Conservation (phyloP, 139 green algal genomes). For the Chlorella vulgaris region DNA sequence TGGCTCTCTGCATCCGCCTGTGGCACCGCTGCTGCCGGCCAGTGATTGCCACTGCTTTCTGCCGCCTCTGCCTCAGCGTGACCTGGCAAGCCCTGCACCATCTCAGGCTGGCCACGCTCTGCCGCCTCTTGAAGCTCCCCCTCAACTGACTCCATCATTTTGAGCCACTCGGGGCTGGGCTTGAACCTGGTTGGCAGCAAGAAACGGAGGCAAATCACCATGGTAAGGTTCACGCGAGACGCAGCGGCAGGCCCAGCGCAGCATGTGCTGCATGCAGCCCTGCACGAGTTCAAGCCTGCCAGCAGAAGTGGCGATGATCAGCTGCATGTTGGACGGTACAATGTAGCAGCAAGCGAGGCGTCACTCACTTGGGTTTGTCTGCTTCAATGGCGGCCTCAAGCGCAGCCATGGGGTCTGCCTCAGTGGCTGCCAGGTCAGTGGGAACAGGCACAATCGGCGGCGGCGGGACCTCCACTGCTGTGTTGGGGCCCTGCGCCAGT, state of each 20-base stretch:
- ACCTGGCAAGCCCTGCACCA: neutral
- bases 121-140: constrained; percentile 15
- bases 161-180: constrained; percentile 24
- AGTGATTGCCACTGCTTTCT: too few species aligned
- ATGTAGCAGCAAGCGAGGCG: too few species aligned
- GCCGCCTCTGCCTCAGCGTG: neutral
- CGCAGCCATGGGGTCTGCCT: constrained; percentile 13
- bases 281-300: too few species aligned
- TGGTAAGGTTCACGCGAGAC: too few species aligned
- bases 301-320: too few species aligned
- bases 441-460: constrained; percentile 14
- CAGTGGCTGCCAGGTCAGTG: neutral
- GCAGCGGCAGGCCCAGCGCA: too few species aligned
- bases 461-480: neutral
- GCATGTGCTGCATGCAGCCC: too few species aligned
- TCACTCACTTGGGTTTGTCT: constrained; percentile 20
- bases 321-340: too few species aligned
- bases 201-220: too few species aligned
- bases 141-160: constrained; percentile 33
- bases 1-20: too few species aligned
- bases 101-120: neutral
- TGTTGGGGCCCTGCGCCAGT: neutral
- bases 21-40: too few species aligned
- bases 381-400: constrained; percentile 16
- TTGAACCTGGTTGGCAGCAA: neutral